A percentile compares a stretch with the other conserved stretches of the same genome.
These are phyloP conservation scores for Pezicula radicicola DNA, from an alignment of 2,329 filamentous ascomycete species.

Conservation along the genomic window DNA sequence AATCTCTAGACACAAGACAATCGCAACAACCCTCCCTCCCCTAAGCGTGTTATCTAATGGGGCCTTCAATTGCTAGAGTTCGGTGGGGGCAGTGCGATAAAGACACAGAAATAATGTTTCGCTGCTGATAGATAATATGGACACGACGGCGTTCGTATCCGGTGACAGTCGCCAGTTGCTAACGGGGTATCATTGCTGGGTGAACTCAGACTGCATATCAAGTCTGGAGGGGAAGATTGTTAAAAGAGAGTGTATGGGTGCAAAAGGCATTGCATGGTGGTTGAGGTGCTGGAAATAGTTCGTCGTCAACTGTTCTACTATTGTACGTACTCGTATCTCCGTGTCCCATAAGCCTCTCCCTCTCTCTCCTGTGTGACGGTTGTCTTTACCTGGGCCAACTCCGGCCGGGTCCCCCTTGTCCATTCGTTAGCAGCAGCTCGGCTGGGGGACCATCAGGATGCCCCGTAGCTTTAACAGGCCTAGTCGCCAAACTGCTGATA, in stretches of 20 bases:
- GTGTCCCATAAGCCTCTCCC: background rate
- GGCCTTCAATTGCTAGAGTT: background rate
- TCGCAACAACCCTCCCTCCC: background rate
- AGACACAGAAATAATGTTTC: background rate
- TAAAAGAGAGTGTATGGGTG: background rate
- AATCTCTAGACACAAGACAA: background rate
- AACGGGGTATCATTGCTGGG: constrained; percentile 29
- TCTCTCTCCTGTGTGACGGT: background rate
- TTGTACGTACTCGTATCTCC: background rate
- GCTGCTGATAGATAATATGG: constrained; percentile 3
- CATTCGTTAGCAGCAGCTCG: no score
- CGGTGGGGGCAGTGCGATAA: background rate
- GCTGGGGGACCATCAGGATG: no score
- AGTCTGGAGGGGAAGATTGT: background rate
- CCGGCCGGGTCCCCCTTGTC: no score
- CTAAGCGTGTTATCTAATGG: background rate
- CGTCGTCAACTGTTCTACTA: no score
- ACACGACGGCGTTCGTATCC: constrained; percentile 18
- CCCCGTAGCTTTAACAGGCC: no score
- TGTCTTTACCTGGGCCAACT: background rate
- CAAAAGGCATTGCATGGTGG: background rate
- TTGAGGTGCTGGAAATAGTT: no score
- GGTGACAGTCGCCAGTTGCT: constrained; percentile 19
- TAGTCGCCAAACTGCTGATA: no score
- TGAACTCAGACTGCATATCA: background rate